Evolutionary conservation across 139 green algal genomes (phyloP), one percentile per base, ranked within the genome.

Genomic region (Chlamydomonas schloesseri): DNA sequence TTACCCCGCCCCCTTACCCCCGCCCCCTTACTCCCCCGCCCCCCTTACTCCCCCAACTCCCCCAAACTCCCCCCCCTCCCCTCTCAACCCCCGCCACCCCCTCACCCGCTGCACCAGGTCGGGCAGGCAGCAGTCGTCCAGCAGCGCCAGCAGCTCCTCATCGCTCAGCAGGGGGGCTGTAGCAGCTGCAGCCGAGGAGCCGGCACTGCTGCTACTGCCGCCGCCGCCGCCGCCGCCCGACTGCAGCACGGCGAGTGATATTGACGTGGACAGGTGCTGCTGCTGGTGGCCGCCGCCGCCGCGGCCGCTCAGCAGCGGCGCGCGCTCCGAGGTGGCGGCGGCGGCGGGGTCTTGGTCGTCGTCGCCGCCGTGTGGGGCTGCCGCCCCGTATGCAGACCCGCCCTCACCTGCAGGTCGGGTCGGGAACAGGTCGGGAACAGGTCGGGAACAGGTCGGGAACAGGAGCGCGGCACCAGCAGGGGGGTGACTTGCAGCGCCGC

Each of bases 131-230:
- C 90, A 82, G 0, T 89, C 85, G 17, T 91, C 68, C 68, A 96
- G 90, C 70, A 95, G 83, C 8, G 58, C 50, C 70, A 76, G 36
- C 73, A 96, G 91, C 81, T 92, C 84, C 9, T 65, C 86, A 82
- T 96, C 94, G 83, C 34, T 29, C 67, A 34, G 15, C 1, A 47
- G 42, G 3, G n/a, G n/a, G n/a, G n/a, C n/a, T n/a, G n/a, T 2
- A 15, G 33, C 42, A 29, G 36, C 17, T 2, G 31, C 28, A 31
- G 62, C 74, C 31, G 36, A n/a, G n/a, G 1, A 13, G 37, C 71
- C 73, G 42, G 42, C 28, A 80, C 73, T 47, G 6, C n/a, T 47
- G 6, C n/a, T 31, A 28, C 57, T 15, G 36, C 64, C 82, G 13
- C 28, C 50, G 20, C 33, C 60, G n/a, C 50, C 57, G 34, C 17